Evolutionary conservation across 139 green algal species (phyloP).

Genomic region (Closterium sp.): DNA sequence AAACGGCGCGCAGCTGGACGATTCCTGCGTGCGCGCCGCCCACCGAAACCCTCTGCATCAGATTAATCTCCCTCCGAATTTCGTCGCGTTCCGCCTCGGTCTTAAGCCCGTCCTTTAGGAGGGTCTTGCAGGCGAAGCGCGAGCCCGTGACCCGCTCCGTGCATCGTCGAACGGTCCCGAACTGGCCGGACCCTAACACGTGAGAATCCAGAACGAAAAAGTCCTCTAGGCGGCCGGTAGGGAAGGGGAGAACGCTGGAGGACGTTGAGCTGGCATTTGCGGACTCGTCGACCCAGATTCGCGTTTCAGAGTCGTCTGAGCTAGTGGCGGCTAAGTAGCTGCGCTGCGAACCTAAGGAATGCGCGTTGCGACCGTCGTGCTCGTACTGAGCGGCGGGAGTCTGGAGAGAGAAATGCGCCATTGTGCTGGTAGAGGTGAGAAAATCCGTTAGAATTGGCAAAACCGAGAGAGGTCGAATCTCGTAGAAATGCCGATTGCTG

Average conservation of each 20-base stretch:
- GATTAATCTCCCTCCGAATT: neutral
- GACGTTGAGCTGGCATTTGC: neutral
- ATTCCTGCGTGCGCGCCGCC: neutral
- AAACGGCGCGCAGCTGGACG: constrained; percentile 1
- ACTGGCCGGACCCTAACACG: neutral
- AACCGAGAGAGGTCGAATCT: neutral
- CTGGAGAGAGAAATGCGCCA: neutral
- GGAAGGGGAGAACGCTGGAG: neutral
- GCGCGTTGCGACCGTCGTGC: neutral
- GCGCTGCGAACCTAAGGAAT: neutral
- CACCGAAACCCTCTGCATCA: neutral
- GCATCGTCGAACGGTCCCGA: neutral
- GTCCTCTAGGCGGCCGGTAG: neutral
- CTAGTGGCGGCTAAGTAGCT: neutral
- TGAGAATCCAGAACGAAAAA: neutral
- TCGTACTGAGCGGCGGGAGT: neutral
- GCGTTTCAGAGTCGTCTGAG: neutral
- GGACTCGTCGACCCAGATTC: neutral
- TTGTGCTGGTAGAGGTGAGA: neutral
- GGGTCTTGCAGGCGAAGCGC: neutral
- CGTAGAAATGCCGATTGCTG: neutral
- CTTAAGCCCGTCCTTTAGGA: neutral
- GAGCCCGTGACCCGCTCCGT: neutral
- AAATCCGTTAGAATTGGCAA: neutral
- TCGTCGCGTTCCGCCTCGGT: neutral